Evolutionary conservation across 2,329 filamentous ascomycete genomes (phyloP).

Genomic region (Aspergillus fumigatiaffinis): DNA sequence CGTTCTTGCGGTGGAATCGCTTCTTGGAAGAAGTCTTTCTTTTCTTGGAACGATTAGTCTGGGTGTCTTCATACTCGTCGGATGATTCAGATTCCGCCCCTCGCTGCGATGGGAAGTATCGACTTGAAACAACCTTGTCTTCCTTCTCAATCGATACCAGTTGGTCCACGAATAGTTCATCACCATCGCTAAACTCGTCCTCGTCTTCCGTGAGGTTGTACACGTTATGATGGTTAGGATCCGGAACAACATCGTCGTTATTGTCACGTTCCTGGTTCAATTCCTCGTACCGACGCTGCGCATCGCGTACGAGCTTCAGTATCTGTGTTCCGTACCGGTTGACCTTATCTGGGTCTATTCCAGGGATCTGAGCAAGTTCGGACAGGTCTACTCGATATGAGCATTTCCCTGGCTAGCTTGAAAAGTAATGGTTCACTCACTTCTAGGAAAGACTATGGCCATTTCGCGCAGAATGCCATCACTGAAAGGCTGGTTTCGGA

Average conservation of each 20-base stretch:
- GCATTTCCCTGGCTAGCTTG: background rate
- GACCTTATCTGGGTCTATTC: slow-evolving; percentile 45
- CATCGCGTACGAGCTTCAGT: slow-evolving; percentile 38
- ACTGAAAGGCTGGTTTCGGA: slow-evolving; percentile 45
- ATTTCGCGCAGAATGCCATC: slow-evolving; percentile 47
- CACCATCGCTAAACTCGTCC: slow-evolving; percentile 37
- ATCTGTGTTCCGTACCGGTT: slow-evolving; percentile 42
- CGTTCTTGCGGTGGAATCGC: slow-evolving; percentile 24
- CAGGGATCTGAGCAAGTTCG: slow-evolving; percentile 38
- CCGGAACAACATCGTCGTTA: slow-evolving; percentile 47
- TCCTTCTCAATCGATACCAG: slow-evolving; percentile 22
- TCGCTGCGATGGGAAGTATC: slow-evolving; percentile 29
- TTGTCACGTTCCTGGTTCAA: slow-evolving; percentile 42
- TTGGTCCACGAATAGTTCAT: slow-evolving; percentile 28
- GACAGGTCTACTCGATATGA: slow-evolving; percentile 29
- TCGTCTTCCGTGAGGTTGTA: slow-evolving; percentile 43
- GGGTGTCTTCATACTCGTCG: slow-evolving; percentile 17
- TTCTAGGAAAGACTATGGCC: slow-evolving; percentile 44
- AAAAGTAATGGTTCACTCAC: slow-evolving; percentile 19
- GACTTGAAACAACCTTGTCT: slow-evolving; percentile 27
- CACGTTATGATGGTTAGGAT: slow-evolving; percentile 45
- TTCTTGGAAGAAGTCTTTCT: slow-evolving; percentile 25
- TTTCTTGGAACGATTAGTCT: slow-evolving; percentile 16
- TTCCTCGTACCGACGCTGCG: slow-evolving; percentile 40
- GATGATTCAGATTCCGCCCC: slow-evolving; percentile 20